phyloP scores from a whole-genome alignment of 2,329 filamentous ascomycete genomes.

The Curvularia hawaiiensis region DNA sequence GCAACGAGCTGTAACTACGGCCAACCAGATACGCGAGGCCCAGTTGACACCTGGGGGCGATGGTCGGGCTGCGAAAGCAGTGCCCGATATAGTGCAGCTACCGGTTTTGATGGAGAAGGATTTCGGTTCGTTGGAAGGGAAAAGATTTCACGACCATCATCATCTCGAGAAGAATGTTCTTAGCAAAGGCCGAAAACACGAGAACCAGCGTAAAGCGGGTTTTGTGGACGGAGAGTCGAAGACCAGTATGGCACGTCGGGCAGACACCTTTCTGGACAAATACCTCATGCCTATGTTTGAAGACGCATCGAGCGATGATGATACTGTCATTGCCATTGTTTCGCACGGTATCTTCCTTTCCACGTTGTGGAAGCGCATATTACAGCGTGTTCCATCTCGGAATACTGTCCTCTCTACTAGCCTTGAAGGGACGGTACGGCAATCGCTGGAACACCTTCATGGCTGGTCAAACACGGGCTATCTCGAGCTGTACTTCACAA shows the following conservation, averaged over 20 bases:
- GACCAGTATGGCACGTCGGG: conserved; percentile 68
- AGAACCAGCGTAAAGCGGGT: conserved; percentile 49
- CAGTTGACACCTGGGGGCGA: conserved; percentile 45
- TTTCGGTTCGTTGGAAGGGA: conserved; percentile 74
- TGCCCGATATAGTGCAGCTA: conserved; percentile 32
- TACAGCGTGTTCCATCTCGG: conserved; percentile 58
- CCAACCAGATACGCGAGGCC: conserved; percentile 66
- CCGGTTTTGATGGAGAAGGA: conserved; percentile 69
- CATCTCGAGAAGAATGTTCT: conserved; percentile 37
- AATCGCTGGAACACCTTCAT: conserved; percentile 59
- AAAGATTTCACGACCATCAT: conserved; percentile 55
- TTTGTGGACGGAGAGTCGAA: conserved; percentile 69
- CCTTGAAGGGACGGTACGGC: conserved; percentile 45
- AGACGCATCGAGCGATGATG: conserved; percentile 26
- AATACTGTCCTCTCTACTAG: conserved; percentile 54
- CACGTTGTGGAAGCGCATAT: conserved; percentile 67
- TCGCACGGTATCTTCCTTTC: conserved; percentile 84
- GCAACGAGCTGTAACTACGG: conserved; percentile 74
- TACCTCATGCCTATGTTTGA: conserved; percentile 65
- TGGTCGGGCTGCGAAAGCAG: conserved; percentile 3
- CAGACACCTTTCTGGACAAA: conserved; percentile 68
- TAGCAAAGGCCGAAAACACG: conserved; percentile 24
- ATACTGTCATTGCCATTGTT: conserved; percentile 67
- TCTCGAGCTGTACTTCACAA: conserved; percentile 53
- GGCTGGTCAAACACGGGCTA: conserved; percentile 72